A percentile compares a stretch with the other conserved stretches of the same genome.
phyloP scores from a whole-genome alignment of 2,329 filamentous ascomycete species.

The Aspergillus aculeatinus region DNA sequence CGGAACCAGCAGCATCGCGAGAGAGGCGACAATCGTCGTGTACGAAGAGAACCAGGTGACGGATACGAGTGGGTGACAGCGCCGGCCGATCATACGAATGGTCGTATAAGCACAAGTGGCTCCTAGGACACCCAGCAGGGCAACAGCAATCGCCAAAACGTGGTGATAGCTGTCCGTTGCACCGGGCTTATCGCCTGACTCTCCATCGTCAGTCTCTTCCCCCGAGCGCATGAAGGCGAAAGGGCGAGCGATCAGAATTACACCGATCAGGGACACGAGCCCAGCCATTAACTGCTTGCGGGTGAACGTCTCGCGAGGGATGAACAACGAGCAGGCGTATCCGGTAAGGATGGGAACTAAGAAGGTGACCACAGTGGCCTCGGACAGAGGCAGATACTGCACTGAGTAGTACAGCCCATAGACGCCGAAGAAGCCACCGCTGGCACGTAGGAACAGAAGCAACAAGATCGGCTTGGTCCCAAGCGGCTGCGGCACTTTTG shows the following conservation, averaged over 20 bases:
- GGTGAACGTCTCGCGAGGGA: conserved; percentile 72
- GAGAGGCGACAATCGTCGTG: conserved; percentile 66
- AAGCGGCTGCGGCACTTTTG: conserved; percentile 65
- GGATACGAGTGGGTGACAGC: conserved; percentile 77
- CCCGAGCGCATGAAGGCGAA: conserved; percentile 24
- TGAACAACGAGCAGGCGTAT: conserved; percentile 73
- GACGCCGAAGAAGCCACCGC: conserved; percentile 74
- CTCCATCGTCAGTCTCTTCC: conserved; percentile 13
- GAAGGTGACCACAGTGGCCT: conserved; percentile 88
- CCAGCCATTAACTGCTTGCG: conserved; percentile 73
- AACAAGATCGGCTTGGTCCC: conserved; percentile 65
- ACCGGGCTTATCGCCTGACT: conserved; percentile 27
- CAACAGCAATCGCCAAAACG: conserved; percentile 67
- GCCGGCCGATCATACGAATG: conserved; percentile 75
- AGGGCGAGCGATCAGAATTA: conserved; percentile 79
- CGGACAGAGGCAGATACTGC: conserved; percentile 78
- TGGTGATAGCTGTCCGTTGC: conserved; percentile 61
- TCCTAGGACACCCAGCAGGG: conserved; percentile 75
- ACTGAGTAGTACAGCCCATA: conserved; percentile 74
- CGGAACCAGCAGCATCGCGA: conserved; percentile 59
- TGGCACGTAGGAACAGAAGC: conserved; percentile 66
- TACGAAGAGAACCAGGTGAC: conserved; percentile 79
- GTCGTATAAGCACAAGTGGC: conserved; percentile 72
- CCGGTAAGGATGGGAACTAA: conserved; percentile 75
- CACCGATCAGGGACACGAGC: conserved; percentile 71